A percentile compares a stretch with the other conserved stretches of the same genome.
Conservation (phyloP, 768 basidiomycete species). For the Favolaschia claudopus region DNA sequence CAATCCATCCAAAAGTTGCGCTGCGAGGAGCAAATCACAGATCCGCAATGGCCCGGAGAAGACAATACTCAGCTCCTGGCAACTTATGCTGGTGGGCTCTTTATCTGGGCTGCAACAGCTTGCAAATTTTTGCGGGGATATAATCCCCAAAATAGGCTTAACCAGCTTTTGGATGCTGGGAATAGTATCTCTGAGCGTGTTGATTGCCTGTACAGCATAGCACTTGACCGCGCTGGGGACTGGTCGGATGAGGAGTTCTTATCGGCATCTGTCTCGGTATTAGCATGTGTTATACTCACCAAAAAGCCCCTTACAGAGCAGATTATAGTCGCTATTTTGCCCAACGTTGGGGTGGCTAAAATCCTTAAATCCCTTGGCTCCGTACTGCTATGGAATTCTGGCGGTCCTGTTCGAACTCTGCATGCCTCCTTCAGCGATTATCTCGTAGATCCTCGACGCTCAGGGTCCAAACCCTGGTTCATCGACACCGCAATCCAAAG, state of each 20-base stretch:
- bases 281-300: too few species aligned
- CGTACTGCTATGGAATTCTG: too few species aligned
- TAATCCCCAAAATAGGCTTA: neutral
- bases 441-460: too few species aligned
- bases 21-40: neutral
- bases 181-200: neutral
- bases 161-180: neutral
- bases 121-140: conserved; percentile 22
- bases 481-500: too few species aligned
- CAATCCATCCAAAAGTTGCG: neutral
- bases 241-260: neutral
- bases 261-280: too few species aligned
- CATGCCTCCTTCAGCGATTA: too few species aligned
- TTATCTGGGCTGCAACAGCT: conserved; percentile 35
- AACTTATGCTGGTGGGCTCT: conserved; percentile 21
- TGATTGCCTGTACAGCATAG: neutral
- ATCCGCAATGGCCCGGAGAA: conserved; percentile 23
- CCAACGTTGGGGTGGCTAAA: too few species aligned
- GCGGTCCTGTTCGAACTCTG: too few species aligned
- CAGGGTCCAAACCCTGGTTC: too few species aligned
- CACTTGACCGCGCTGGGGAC: neutral
- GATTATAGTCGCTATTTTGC: too few species aligned
- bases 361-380: too few species aligned
- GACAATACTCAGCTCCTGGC: conserved; percentile 9
- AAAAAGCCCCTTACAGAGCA: too few species aligned